Base-by-base conservation (phyloP, 2,329 filamentous ascomycete species). In the Neocucurbitaria cava region DNA sequence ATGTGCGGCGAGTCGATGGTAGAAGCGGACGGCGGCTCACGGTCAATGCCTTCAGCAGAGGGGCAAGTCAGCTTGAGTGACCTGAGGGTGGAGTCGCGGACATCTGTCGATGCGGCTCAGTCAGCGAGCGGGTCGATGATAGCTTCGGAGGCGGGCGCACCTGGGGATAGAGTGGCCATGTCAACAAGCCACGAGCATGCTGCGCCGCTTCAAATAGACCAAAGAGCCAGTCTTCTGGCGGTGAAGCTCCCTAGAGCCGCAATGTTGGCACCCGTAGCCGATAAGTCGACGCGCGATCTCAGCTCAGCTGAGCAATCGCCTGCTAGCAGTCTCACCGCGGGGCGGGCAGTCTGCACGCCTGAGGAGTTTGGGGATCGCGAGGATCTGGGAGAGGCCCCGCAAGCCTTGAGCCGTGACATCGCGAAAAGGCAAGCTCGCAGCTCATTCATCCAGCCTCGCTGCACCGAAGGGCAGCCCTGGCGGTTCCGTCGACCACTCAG, bases 11-110 rank as follows among this genome's bases (percentile, higher is more conserved):
- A 64, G 28, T 59, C 55, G 49, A 42, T 44, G 9, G 52, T 53
- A 28, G 59, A 58, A 26, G 55, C 60, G 46, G 63, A 63, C 13
- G 62, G 56, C 2, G 52, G 33, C 15, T 68, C 61, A 57, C 67
- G 54, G 49, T 61, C 52, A 26, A 69, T 56, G 52, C 66, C 64
- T 59, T 76, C 72, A 49, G 72, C 73, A 28, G 73, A 76, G 48
- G 73, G 73, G 52, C 73, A 76, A 31, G 71, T 68, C 48, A 73
- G 56, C 57, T 70, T 74, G 52, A 76, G 66, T 28, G 73, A 73
- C 56, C 62, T 66, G 44, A 75, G 63, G 38, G 73, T 76, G 23
- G 71, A 74, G 55, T 71, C 49, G 61, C 73, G 71, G 43, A 76
- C 69, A 65, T 74, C 73, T 75, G 52, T 52, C 33, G 41, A 57